Conservation (phyloP, 148 eudicot genomes). For the Arbutus unedo region DNA sequence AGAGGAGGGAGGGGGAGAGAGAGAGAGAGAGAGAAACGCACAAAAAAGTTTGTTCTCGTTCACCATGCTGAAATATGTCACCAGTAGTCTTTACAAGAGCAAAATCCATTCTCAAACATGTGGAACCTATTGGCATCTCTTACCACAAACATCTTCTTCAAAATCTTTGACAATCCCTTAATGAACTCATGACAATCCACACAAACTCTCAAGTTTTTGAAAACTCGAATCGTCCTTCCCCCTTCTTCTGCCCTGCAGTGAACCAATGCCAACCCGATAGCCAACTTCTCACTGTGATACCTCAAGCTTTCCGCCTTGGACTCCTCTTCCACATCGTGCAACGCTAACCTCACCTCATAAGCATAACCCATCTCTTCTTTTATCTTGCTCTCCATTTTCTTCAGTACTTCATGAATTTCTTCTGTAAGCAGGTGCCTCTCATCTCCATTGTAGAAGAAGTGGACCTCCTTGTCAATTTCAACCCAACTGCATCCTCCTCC, state of each 20-base stretch:
- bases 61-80: slow-evolving; percentile 12
- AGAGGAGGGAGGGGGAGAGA: too few species aligned
- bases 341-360: slow-evolving; percentile 50
- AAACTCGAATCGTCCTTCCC: slow-evolving; percentile 44
- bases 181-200: slow-evolving; percentile 85
- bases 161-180: slow-evolving; percentile 66
- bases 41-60: too few species aligned
- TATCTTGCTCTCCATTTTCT: slow-evolving; percentile 58
- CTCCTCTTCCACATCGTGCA: slow-evolving; percentile 80
- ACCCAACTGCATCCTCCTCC: slow-evolving; percentile 87
- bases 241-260: slow-evolving; percentile 32
- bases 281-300: slow-evolving; percentile 75
- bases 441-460: slow-evolving; percentile 71
- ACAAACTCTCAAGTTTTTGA: slow-evolving; percentile 77
- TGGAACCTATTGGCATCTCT: slow-evolving; percentile 86
- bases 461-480: slow-evolving; percentile 60
- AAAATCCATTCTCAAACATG: slow-evolving; percentile 60
- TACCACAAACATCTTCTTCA: slow-evolving; percentile 58
- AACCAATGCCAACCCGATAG: slow-evolving; percentile 66
- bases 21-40: too few species aligned
- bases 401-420: slow-evolving; percentile 42
- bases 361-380: slow-evolving; percentile 68
- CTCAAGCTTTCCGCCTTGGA: slow-evolving; percentile 68
- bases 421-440: slow-evolving; percentile 56
- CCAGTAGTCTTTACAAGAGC: slow-evolving; percentile 85